Evolutionary conservation across 345 rosid species (phyloP).

Genomic region (Populus tremula): DNA sequence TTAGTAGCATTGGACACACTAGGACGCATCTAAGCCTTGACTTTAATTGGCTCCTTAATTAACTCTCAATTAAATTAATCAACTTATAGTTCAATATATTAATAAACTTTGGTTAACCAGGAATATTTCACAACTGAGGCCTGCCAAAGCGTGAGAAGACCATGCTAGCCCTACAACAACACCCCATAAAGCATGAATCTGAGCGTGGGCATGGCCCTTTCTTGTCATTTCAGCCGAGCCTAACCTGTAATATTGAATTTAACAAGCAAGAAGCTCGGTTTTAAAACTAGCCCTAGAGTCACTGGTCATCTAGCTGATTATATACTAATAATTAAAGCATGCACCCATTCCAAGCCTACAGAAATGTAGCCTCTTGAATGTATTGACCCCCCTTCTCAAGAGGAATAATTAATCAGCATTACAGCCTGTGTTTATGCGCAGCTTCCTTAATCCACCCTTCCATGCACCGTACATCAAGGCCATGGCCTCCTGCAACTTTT

Average conservation of each 20-base stretch:
- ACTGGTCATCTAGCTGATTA: background rate
- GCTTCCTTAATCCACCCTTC: background rate
- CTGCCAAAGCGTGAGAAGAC: background rate
- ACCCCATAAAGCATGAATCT: background rate
- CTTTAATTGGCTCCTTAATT: slow-evolving; percentile 32
- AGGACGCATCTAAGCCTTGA: slow-evolving; percentile 50
- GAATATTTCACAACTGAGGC: background rate
- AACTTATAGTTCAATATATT: slow-evolving; percentile 7
- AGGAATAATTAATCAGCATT: background rate
- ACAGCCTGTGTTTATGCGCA: background rate
- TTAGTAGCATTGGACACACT: slow-evolving; percentile 26
- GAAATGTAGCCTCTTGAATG: background rate
- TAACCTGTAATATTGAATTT: background rate
- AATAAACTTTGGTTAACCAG: background rate
- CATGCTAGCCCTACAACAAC: background rate
- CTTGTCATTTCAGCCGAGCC: background rate
- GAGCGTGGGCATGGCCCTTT: background rate
- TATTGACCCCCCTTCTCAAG: background rate
- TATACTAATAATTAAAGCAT: background rate
- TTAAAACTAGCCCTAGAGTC: background rate
- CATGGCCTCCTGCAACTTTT: too few species aligned
- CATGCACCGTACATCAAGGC: background rate
- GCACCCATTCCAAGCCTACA: background rate
- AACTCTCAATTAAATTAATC: slow-evolving; percentile 23
- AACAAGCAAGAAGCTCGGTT: background rate